Evolutionary conservation across 2,329 filamentous ascomycete genomes (phyloP).

Genomic region (Paraconiothyrium sp.): DNA sequence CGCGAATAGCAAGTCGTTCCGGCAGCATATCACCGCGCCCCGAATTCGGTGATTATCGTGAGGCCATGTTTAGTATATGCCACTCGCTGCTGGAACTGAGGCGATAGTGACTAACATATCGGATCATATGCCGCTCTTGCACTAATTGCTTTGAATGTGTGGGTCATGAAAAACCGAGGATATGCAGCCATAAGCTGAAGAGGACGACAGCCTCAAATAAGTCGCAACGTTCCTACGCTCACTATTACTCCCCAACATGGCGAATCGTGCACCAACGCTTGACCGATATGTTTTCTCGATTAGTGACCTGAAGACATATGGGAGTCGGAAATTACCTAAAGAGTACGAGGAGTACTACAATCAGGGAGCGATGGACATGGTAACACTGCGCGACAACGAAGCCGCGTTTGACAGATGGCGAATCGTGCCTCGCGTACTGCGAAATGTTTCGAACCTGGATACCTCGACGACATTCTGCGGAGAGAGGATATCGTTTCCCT

Average conservation of each 20-base stretch:
- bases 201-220: not conserved
- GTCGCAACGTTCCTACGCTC: not conserved
- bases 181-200: not conserved
- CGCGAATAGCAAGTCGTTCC: slow-evolving; percentile 8
- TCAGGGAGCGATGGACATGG: slow-evolving; percentile 64
- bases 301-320: slow-evolving; percentile 42
- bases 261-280: slow-evolving; percentile 21
- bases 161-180: not conserved
- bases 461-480: slow-evolving; percentile 38
- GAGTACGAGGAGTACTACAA: slow-evolving; percentile 65
- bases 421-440: slow-evolving; percentile 43
- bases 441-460: slow-evolving; percentile 41
- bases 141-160: not conserved
- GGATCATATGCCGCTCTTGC: not conserved
- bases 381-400: slow-evolving; percentile 53
- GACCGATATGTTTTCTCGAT: slow-evolving; percentile 24
- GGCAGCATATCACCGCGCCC: not conserved
- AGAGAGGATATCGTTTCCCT: slow-evolving; percentile 46
- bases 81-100: not conserved
- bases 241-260: slow-evolving; percentile 15
- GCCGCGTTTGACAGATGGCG: slow-evolving; percentile 45
- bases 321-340: slow-evolving; percentile 51
- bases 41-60: not conserved
- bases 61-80: not conserved
- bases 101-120: not conserved